Evolutionary conservation across 805 yeast species (phyloP), one percentile per base, ranked within the genome.

Genomic region (Kuraishia ogatae): DNA sequence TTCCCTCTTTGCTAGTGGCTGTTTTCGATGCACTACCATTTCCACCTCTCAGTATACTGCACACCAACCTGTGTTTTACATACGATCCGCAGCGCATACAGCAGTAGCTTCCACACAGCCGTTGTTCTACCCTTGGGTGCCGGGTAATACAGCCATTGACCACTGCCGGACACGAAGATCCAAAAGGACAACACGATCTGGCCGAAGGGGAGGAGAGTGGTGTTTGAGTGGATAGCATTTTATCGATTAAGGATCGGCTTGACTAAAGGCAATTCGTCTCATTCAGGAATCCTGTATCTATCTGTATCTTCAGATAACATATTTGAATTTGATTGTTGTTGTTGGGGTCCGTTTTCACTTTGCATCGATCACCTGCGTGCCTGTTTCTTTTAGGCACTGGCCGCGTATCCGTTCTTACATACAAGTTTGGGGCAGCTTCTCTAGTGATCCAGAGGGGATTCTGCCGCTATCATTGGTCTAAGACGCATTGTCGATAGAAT

Each of bases 91-190:
- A 15, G 43, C 43, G 43, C 43, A 13, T 15, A 10, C 43, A 7
- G 43, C 43, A 3, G 35, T 28, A 11, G 11, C 35, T 28, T 11
- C 7, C 43, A 35, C 43, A 35, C n/a, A 10, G 43, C 17, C 43
- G 13, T 35, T 35, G 17, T 35, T 35, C 43, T 35, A 17, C 43
- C 43, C 15, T 8, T 35, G 43, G 15, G 43, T 35, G 43, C 43
- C 43, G 43, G 43, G 43, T 35, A 35, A 35, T 35, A 15, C 43
- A 35, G 43, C 43, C 43, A 17, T 35, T 35, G 43, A 35, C 43
- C 48, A 50, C 35, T 52, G 39, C 24, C 49, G 51, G 35, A 20
- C 20, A 52, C 50, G 19, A 48, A 52, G 50, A 52, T 19, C 26
- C 35, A 21, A 23, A 43, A 29, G 29, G 24, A 47, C 39, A 21